Evolutionary conservation across 2,329 filamentous ascomycete genomes (phyloP), one percentile per base, ranked within the genome.

Genomic region (Zasmidium citrigriseum): DNA sequence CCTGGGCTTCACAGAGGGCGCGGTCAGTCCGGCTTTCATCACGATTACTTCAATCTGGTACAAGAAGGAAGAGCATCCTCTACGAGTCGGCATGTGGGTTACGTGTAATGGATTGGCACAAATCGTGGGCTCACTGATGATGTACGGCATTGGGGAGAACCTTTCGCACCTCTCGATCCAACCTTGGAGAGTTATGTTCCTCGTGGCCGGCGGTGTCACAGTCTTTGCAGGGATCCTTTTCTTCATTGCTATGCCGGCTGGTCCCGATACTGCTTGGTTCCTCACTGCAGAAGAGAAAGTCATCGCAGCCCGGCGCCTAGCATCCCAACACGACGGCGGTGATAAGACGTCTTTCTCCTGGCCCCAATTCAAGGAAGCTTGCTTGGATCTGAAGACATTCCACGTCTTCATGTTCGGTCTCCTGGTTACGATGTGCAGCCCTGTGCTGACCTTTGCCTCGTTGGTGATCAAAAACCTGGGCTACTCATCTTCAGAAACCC

Each of bases 71-170:
- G 69, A 72, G 49, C 70, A 72, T 54, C 62, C 70, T 3, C 56
- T 67, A 20, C 48, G 23, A 1, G 20, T 29, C 16, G 73, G 70
- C 10, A 67, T 74, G 27, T 79, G 78, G 78, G 73, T 80, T 11
- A 76, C 73, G 5, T 78, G 77, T 73, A 79, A 80, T 60, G 78
- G 77, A 2, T 44, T 81, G 1, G 77, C 79, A 0, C 79, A 81
- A 61, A 71, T 81, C 25, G 60, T 79, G 38, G 78, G 79, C 10
- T 75, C 71, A 24, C 60, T 81, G 4, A 70, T 81, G n/a, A 81
- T 80, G 78, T 82, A 82, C 62, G 78, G 79, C 34, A 80, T 83
- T 52, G 80, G 78, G 41, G 76, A 76, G 59, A 76, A 78, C 54
- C 34, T 59, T 0, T 54, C 56, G 3, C 64, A 66, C 2, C 64